Evolutionary conservation across 352 stramenopile species (phyloP), one percentile per base, ranked within the genome.

Genomic region (Phytophthora cryptogea): DNA sequence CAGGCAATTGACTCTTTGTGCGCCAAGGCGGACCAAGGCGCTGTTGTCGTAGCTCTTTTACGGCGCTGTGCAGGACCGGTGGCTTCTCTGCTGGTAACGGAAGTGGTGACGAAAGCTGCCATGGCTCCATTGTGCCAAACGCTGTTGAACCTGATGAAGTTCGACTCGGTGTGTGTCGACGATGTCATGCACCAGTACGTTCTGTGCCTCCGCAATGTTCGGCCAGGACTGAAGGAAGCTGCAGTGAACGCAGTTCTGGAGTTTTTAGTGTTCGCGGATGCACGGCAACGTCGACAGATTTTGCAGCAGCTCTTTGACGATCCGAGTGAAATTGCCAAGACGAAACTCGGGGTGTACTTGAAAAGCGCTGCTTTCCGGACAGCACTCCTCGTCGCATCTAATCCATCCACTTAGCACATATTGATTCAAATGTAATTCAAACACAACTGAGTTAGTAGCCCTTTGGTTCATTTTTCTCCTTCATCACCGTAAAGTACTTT

Each of bases 231-330:
- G 17, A 82, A 84, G 16, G 85, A 94, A 53, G 76, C 66, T 17
- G 85, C 76, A n/a, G 70, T 90, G 20, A 72, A 76, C 10, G 78
- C 70, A 28, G 72, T 89, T 31, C 50, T 80, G n/a, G 83, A 94
- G 5, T 92, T 87, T 33, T 65, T 94, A 17, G 63, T 67, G 10
- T 84, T 92, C 31, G 80, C 81, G 1, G 70, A 83, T 31, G 43
- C 56, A 0, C 27, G 28, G 1, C 77, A 89, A 43, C 70, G 75
- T 8, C 72, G 74, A n/a, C 58, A 74, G 32, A 82, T 94, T 16
- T 49, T 94, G 44, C 70, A 83, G 42, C 64, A 77, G 32, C 63
- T 94, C 23, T 92, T 92, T 36, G 69, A 90, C 43, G 83, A 94
- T 41, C 47, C 78, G 13, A 90, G 85, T 43, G 83, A 92, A 42